phyloP scores from a whole-genome alignment of 805 yeast species.

The Pichia gijzeniarum region DNA sequence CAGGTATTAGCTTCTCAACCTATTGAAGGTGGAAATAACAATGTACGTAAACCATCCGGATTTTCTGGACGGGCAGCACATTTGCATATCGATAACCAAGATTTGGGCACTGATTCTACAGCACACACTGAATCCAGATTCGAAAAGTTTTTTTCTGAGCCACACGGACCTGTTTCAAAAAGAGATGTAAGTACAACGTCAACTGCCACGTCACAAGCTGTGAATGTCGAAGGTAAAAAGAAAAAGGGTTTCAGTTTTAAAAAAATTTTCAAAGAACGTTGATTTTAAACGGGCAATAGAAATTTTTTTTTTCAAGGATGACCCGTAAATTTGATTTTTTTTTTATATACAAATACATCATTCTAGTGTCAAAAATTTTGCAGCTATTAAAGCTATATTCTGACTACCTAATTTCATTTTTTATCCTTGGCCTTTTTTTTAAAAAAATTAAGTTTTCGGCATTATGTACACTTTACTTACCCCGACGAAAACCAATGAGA shows the following conservation, averaged over 20 bases:
- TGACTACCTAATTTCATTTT: too few relatives aligned
- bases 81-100: not conserved
- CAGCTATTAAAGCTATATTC: too few relatives aligned
- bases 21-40: not conserved
- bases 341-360: too few relatives aligned
- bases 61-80: not conserved
- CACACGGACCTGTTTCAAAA: constrained; percentile 13
- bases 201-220: constrained; percentile 13
- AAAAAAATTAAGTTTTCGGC: not conserved
- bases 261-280: constrained; percentile 27
- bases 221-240: constrained; percentile 17
- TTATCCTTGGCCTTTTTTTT: too few relatives aligned
- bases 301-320: too few relatives aligned
- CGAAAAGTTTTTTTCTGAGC: constrained; percentile 14
- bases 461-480: not conserved
- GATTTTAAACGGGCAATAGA: not conserved
- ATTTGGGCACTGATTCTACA: not conserved
- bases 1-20: not conserved
- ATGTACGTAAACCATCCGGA: not conserved
- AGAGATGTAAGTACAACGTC: constrained; percentile 12
- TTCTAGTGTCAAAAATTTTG: too few relatives aligned
- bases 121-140: constrained; percentile 10
- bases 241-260: constrained; percentile 29
- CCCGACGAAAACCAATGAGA: not conserved
- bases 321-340: too few relatives aligned